A percentile compares a stretch with the other conserved stretches of the same genome.
phyloP scores from a whole-genome alignment of 2,329 filamentous ascomycete genomes.

The Alternaria consortialis region DNA sequence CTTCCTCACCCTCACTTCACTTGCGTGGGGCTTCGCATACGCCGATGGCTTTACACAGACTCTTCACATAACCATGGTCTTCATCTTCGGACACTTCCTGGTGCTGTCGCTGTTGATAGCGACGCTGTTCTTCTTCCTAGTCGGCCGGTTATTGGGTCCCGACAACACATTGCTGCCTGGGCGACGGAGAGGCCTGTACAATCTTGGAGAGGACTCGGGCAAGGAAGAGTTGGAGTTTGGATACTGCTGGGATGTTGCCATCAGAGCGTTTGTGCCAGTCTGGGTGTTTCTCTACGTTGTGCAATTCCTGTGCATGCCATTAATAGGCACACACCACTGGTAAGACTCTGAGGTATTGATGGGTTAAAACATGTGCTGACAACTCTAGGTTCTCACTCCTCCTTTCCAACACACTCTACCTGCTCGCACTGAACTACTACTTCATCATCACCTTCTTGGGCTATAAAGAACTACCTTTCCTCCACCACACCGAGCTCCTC shows the following conservation, averaged over 20 bases:
- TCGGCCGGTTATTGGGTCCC: conserved; percentile 68
- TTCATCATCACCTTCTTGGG: conserved; percentile 74
- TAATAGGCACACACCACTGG: conserved; percentile 65
- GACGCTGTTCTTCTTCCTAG: conserved; percentile 70
- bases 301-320: conserved; percentile 72
- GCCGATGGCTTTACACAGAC: conserved; percentile 55
- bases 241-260: conserved; percentile 75
- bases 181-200: conserved; percentile 66
- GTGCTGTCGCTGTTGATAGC: conserved; percentile 67
- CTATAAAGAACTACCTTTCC: conserved; percentile 73
- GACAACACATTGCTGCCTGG: conserved; percentile 62
- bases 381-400: conserved; percentile 61
- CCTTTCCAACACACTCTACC: conserved; percentile 71
- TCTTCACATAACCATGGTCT: conserved; percentile 57
- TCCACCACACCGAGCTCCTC: conserved; percentile 72
- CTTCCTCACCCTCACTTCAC: conserved; percentile 64
- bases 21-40: conserved; percentile 68
- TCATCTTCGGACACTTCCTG: conserved; percentile 68
- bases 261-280: conserved; percentile 72
- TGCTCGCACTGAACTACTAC: conserved; percentile 72
- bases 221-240: conserved; percentile 71
- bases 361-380: background rate
- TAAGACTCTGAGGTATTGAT: conserved; percentile 20
- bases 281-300: conserved; percentile 73
- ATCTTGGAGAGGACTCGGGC: conserved; percentile 57